A percentile compares a stretch with the other conserved stretches of the same genome.
phyloP scores from a whole-genome alignment of 495 filamentous ascomycete species.

The Daldinia bambusicola region DNA sequence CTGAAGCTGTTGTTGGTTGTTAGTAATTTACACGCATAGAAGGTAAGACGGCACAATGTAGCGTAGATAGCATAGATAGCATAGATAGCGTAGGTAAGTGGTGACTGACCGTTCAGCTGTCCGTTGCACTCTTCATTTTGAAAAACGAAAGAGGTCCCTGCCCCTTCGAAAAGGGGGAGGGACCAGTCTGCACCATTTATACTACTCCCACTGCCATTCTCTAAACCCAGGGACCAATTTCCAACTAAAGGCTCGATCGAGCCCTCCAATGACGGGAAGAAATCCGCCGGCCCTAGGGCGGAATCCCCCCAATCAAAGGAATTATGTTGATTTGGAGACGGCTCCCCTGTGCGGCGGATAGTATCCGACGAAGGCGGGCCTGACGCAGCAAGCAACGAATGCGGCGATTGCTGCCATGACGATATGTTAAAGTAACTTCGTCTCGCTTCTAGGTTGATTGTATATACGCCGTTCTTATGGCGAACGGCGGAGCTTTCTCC shows the following conservation, averaged over 20 bases:
- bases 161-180: constrained; percentile 41
- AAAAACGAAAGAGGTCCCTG: constrained; percentile 39
- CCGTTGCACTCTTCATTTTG: constrained; percentile 36
- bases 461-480: constrained; percentile 40
- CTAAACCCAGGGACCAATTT: constrained; percentile 45
- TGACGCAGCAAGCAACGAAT: constrained; percentile 17
- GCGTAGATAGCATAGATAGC: not conserved
- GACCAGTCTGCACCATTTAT: constrained; percentile 42
- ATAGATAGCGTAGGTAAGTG: not conserved
- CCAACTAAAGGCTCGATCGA: constrained; percentile 30
- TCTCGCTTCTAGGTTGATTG: constrained; percentile 40
- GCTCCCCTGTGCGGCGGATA: constrained; percentile 43
- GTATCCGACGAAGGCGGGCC: constrained; percentile 34
- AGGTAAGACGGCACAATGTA: not conserved
- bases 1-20: constrained; percentile 17
- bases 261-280: constrained; percentile 47
- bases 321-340: constrained; percentile 41
- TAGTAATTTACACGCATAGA: not conserved
- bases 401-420: constrained; percentile 38
- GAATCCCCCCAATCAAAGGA: constrained; percentile 46
- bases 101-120: constrained; percentile 43
- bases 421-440: constrained; percentile 47
- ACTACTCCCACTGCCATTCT: constrained; percentile 10
- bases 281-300: constrained; percentile 47
- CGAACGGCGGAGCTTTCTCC: constrained; percentile 44